Evolutionary conservation across 306 rosid genomes (phyloP).

Genomic region (Lathyrus oleraceus): DNA sequence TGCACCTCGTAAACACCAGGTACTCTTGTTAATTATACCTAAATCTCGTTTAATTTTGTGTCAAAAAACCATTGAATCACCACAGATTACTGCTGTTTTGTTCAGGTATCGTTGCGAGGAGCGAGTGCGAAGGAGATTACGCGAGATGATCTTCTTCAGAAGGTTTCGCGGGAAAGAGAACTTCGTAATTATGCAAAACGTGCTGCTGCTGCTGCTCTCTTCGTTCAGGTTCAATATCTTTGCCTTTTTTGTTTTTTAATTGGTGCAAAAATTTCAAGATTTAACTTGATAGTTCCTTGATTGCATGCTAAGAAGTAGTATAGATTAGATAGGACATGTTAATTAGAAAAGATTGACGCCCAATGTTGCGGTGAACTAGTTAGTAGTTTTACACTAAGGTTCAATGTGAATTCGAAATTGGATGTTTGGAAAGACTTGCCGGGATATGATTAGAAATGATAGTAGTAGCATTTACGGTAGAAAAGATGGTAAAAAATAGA

Average conservation of each 20-base stretch:
- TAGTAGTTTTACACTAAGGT: neutral
- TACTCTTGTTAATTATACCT: constrained; percentile 6
- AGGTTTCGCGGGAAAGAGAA: constrained; percentile 84
- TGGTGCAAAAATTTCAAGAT: neutral
- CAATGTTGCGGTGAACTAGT: neutral
- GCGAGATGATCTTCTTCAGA: constrained; percentile 84
- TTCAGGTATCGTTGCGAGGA: constrained; percentile 89
- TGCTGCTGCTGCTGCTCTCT: constrained; percentile 79
- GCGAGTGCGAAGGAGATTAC: constrained; percentile 96
- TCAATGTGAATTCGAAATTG: neutral
- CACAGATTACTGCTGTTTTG: neutral
- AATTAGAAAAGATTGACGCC: neutral
- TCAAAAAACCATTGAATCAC: neutral
- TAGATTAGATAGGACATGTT: neutral
- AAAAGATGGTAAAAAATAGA: no score
- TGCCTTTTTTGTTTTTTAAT: neutral
- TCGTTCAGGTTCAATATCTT: constrained; percentile 68
- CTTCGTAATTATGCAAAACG: constrained; percentile 80
- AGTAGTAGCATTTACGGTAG: no score
- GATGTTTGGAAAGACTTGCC: no score
- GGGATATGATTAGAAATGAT: no score
- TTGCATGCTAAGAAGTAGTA: neutral
- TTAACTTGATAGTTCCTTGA: neutral
- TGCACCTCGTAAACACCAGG: constrained; percentile 67
- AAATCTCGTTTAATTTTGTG: neutral